Evolutionary conservation across 305 asterid genomes (phyloP).

Genomic region (Petunia hybrid): DNA sequence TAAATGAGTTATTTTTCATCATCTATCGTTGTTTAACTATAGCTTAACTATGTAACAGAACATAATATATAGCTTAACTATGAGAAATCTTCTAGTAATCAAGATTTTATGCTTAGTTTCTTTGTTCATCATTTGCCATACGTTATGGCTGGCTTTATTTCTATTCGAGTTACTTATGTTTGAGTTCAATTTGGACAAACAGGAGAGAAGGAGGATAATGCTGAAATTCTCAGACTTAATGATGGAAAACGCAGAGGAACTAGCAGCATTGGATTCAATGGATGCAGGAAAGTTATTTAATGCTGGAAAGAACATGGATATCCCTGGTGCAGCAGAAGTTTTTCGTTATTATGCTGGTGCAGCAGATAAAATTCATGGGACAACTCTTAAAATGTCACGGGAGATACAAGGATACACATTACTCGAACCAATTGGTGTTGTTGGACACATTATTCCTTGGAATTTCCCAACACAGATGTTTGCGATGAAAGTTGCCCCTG

Average conservation of each 20-base stretch:
- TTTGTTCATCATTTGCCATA: background rate
- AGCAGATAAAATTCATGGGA: constrained; percentile 58
- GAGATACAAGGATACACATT: constrained; percentile 52
- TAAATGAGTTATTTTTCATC: background rate
- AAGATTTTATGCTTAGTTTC: background rate
- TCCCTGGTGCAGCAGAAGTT: constrained; percentile 38
- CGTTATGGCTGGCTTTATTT: too few species aligned
- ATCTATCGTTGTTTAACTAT: background rate
- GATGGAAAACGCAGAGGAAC: constrained; percentile 42
- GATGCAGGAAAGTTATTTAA: constrained; percentile 50
- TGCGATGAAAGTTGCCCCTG: constrained; percentile 47
- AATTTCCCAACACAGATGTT: constrained; percentile 54
- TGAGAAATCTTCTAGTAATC: background rate
- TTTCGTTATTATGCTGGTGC: constrained; percentile 57
- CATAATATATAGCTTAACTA: background rate
- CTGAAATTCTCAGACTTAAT: constrained; percentile 53
- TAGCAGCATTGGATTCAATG: constrained; percentile 50
- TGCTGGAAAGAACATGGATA: constrained; percentile 39
- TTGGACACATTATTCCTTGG: constrained; percentile 61
- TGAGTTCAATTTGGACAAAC: background rate
- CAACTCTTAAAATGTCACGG: constrained; percentile 48
- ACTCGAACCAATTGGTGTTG: constrained; percentile 55
- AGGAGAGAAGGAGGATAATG: constrained; percentile 51
- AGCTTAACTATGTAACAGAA: background rate
- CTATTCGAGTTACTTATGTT: background rate